A percentile compares a stretch with the other conserved stretches of the same genome.
phyloP scores from a whole-genome alignment of 2,329 filamentous ascomycete species.

The Botrytis cinerea region DNA sequence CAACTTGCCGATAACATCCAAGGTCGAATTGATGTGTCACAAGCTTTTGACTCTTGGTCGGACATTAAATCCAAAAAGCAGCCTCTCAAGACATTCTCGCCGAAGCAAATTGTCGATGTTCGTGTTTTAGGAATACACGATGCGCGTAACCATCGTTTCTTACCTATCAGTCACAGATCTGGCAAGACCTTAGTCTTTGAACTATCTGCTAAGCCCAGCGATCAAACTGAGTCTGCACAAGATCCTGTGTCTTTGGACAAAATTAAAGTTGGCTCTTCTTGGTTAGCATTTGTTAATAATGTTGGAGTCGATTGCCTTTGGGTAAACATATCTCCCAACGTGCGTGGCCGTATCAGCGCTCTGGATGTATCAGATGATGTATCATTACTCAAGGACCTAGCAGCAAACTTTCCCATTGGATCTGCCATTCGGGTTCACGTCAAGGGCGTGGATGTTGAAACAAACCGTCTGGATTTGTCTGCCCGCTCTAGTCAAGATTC shows the following conservation, averaged over 20 bases:
- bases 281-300: slow-evolving; percentile 91
- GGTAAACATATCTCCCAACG: slow-evolving; percentile 86
- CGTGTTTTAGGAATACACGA: slow-evolving; percentile 86
- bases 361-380: slow-evolving; percentile 88
- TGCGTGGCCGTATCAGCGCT: slow-evolving; percentile 79
- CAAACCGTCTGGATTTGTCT: slow-evolving; percentile 81
- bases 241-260: slow-evolving; percentile 70
- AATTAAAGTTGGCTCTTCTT: slow-evolving; percentile 68
- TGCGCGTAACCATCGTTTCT: slow-evolving; percentile 83
- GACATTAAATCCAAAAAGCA: slow-evolving; percentile 80
- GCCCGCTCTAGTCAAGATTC: slow-evolving; percentile 63
- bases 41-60: slow-evolving; percentile 85
- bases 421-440: slow-evolving; percentile 82
- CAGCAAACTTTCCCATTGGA: slow-evolving; percentile 83
- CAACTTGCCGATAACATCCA: slow-evolving; percentile 83
- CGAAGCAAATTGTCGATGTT: slow-evolving; percentile 70
- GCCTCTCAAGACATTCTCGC: slow-evolving; percentile 73
- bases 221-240: slow-evolving; percentile 53
- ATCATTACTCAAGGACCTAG: slow-evolving; percentile 72
- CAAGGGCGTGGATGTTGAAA: slow-evolving; percentile 68
- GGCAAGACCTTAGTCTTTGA: slow-evolving; percentile 81
- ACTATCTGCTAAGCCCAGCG: slow-evolving; percentile 75
- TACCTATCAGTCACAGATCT: slow-evolving; percentile 85
- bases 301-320: slow-evolving; percentile 76
- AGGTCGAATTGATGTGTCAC: slow-evolving; percentile 90